phyloP scores from a whole-genome alignment of 495 filamentous ascomycete genomes.

The Venustampulla echinocandica region DNA sequence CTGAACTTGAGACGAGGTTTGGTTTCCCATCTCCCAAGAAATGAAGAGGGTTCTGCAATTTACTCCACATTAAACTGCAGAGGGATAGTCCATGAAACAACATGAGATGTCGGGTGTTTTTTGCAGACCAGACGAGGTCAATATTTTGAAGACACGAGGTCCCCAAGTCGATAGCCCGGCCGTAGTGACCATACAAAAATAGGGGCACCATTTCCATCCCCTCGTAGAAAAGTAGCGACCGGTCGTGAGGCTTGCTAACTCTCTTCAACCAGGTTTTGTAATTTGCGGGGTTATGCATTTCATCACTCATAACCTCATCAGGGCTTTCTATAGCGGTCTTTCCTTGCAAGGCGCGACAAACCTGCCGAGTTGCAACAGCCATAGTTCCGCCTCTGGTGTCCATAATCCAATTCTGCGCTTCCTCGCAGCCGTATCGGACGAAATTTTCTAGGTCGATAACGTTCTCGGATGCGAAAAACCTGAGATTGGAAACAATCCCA shows the following conservation, averaged over 20 bases:
- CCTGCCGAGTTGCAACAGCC: constrained; percentile 62
- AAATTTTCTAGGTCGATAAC: constrained; percentile 66
- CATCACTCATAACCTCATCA: constrained; percentile 59
- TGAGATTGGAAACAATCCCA: constrained; percentile 60
- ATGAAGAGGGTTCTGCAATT: constrained; percentile 37
- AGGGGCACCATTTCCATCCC: constrained; percentile 62
- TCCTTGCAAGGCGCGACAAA: constrained; percentile 70
- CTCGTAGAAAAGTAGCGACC: constrained; percentile 63
- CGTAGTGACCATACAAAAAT: constrained; percentile 67
- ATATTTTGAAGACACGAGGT: constrained; percentile 48
- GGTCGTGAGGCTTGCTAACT: constrained; percentile 23
- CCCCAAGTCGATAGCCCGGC: constrained; percentile 59
- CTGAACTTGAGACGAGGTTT: background rate
- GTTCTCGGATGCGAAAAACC: constrained; percentile 67
- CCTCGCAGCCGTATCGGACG: constrained; percentile 64
- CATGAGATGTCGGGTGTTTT: constrained; percentile 53
- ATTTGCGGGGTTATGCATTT: constrained; percentile 50
- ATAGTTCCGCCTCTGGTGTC: constrained; percentile 75
- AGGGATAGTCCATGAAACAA: constrained; percentile 65
- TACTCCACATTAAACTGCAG: constrained; percentile 52
- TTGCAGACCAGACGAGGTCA: constrained; percentile 61
- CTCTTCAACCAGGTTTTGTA: constrained; percentile 53
- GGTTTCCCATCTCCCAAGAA: constrained; percentile 10
- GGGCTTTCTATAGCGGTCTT: constrained; percentile 57
- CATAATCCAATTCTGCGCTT: constrained; percentile 62